Evolutionary conservation across 345 rosid species (phyloP).

Genomic region (Eutrema heterophyllum): DNA sequence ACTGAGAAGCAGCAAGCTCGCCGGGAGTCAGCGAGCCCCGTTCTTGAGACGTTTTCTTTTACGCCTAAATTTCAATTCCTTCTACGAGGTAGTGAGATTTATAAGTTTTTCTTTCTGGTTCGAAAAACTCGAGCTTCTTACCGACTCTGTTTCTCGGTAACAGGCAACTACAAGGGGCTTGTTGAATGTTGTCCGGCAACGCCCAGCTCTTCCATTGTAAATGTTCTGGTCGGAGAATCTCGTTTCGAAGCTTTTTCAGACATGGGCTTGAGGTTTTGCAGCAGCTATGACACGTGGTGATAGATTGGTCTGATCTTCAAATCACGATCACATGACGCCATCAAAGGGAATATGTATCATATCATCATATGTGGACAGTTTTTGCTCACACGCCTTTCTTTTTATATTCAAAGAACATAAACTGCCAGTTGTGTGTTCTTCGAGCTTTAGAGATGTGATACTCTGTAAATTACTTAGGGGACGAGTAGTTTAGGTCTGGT

Average conservation of each 20-base stretch:
- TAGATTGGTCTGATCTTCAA: constrained; percentile 5
- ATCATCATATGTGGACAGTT: neutral
- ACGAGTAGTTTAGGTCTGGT: neutral
- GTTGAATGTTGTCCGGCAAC: constrained; percentile 75
- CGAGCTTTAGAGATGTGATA: neutral
- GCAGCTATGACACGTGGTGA: constrained; percentile 2
- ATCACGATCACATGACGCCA: constrained; percentile 6
- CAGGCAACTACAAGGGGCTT: constrained; percentile 90
- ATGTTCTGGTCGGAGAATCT: constrained; percentile 6
- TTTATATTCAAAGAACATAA: neutral
- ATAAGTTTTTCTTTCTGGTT: neutral
- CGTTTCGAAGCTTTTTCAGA: neutral
- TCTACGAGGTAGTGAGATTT: constrained; percentile 65
- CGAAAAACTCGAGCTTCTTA: neutral
- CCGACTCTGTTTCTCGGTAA: constrained; percentile 15
- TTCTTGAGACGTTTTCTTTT: constrained; percentile 90
- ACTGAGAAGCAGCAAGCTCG: constrained; percentile 87
- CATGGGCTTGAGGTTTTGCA: constrained; percentile 1
- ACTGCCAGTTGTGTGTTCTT: constrained; percentile 9
- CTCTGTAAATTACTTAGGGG: constrained; percentile 5
- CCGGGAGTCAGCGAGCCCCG: constrained; percentile 95
- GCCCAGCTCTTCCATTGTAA: constrained; percentile 57
- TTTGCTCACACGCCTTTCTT: constrained; percentile 6
- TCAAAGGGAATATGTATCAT: neutral
- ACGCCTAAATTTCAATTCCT: constrained; percentile 84